Evolutionary conservation across 108 stramenopile species (phyloP), one percentile per base, ranked within the genome.

Genomic region (Skeletonema menzelii): DNA sequence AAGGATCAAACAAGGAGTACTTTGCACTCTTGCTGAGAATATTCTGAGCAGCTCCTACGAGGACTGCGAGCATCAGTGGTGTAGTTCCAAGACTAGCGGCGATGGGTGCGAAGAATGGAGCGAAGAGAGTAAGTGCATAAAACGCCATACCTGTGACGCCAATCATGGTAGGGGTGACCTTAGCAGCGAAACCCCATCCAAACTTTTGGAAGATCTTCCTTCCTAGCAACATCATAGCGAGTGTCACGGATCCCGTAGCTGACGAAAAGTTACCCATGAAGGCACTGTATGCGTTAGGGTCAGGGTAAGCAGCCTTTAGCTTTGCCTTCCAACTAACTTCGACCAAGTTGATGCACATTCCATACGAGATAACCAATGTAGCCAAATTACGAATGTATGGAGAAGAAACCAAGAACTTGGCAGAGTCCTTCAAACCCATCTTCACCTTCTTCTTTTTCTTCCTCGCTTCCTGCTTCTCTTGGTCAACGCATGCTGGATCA

Each of bases 281-380:
- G 13, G 95, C 89, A n/a, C 95, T 95, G 72, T 99, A 99, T 27
- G 86, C 96, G 72, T 97, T 97, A 13, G 98, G 97, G 79, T 97
- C 87, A 26, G 98, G 96, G 82, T 97, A 98, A 3, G 96, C 97
- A 71, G 84, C 86, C 91, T 98, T 98, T n/a, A 99, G 74, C 76
- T 98, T 97, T 32, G 95, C 80, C 88, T 99, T 99, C 99, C 99
- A 99, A 35, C 93, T 95, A 20, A 99, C 98, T 82, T 99, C 99
- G 12, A 98, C 97, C 73, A 99, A 93, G 85, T 98, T 98, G 86
- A 99, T 99, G 67, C 95, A 93, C 95, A 99, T 93, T 61, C 99
- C 99, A 70, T 99, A 99, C 57, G 89, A 89, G 37, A 99, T 94
- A 12, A 99, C 99, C 27, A 99, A 73, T 46, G 84, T 89, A 0